Conservation (phyloP, 805 yeast species). For the Metschnikowia koreensis region DNA sequence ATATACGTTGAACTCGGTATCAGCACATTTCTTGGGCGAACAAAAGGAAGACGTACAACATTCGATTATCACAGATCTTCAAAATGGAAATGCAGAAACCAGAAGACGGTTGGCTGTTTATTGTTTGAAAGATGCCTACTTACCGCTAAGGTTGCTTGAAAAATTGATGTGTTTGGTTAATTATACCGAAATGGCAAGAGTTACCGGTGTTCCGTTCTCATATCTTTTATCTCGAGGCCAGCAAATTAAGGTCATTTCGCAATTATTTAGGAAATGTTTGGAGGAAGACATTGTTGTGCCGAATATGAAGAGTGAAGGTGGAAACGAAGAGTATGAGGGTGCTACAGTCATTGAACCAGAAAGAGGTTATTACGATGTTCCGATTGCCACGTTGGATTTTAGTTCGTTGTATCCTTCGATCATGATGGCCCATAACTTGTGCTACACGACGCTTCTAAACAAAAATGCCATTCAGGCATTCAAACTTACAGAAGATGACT, state of each 20-base stretch:
- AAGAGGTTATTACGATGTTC: constrained; percentile 94
- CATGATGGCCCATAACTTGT: constrained; percentile 86
- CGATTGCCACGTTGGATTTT: constrained; percentile 97
- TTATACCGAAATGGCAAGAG: constrained; percentile 99
- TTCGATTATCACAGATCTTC: constrained; percentile 91
- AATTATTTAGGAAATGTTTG: constrained; percentile 87
- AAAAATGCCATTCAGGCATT: constrained; percentile 65
- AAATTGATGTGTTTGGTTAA: constrained; percentile 95
- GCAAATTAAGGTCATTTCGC: constrained; percentile 96
- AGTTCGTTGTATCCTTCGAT: constrained; percentile 94
- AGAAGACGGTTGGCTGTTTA: constrained; percentile 94
- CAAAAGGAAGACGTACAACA: constrained; percentile 99
- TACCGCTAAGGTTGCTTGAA: constrained; percentile 84
- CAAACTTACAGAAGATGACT: constrained; percentile 67
- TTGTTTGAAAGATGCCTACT: constrained; percentile 92
- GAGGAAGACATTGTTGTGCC: constrained; percentile 88
- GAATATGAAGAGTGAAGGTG: constrained; percentile 77
- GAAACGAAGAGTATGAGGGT: constrained; percentile 94
- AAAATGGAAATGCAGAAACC: constrained; percentile 88
- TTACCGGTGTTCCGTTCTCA: constrained; percentile 97
- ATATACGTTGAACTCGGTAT: constrained; percentile 91
- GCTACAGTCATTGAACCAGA: constrained; percentile 98
- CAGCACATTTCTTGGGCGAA: constrained; percentile 89
- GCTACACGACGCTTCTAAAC: constrained; percentile 86
- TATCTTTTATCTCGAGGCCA: constrained; percentile 89